Conservation (phyloP, 73 alveolate genomes). For the Paramecium sexaurelia region DNA sequence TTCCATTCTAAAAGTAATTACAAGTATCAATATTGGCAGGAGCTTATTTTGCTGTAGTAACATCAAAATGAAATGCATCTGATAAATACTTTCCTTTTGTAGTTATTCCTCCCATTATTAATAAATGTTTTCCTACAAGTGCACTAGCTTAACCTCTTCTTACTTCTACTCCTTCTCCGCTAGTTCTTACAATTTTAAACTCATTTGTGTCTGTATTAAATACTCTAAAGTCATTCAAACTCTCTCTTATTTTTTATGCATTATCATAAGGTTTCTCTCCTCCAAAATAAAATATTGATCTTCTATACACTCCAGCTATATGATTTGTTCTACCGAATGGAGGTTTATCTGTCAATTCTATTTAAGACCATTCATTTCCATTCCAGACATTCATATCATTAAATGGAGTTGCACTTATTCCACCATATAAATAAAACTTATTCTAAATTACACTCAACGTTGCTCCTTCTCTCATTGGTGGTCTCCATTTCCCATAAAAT, state of each 20-base stretch:
- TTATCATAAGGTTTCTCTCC: slow-evolving; percentile 51
- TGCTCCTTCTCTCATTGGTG: slow-evolving; percentile 49
- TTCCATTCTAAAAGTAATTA: slow-evolving; percentile 17
- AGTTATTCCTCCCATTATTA: slow-evolving; percentile 22
- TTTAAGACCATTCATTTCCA: slow-evolving; percentile 31
- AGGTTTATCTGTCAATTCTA: neutral
- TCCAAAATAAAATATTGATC: slow-evolving; percentile 20
- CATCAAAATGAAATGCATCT: slow-evolving; percentile 25
- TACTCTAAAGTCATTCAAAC: slow-evolving; percentile 32
- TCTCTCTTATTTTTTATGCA: slow-evolving; percentile 23
- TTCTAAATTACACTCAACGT: neutral
- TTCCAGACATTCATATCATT: slow-evolving; percentile 31
- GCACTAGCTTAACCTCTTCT: slow-evolving; percentile 32
- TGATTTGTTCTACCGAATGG: slow-evolving; percentile 45
- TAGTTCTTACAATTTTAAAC: slow-evolving; percentile 33
- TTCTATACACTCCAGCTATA: neutral
- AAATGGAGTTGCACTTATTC: slow-evolving; percentile 41
- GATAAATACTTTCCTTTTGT: slow-evolving; percentile 23
- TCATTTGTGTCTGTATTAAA: slow-evolving; percentile 36
- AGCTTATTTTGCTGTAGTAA: neutral
- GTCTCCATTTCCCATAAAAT: slow-evolving; percentile 33
- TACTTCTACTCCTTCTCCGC: slow-evolving; percentile 55
- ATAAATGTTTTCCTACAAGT: slow-evolving; percentile 10
- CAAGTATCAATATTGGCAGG: slow-evolving; percentile 32
- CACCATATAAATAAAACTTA: slow-evolving; percentile 18